Conservation (phyloP, 1,139 yeast species). For the Nadsonia commutata region DNA sequence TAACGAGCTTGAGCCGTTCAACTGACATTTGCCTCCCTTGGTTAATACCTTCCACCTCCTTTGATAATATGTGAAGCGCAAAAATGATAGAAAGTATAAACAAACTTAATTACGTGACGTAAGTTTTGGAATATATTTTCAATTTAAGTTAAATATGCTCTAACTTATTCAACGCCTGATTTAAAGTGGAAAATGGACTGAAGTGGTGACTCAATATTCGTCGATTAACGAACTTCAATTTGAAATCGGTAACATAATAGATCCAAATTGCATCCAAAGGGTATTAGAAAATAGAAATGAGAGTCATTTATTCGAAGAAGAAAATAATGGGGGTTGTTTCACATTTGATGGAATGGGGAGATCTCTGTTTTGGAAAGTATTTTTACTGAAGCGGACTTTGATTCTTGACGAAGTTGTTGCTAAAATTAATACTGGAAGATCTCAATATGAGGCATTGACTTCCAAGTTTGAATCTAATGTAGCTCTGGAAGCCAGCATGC, state of each 20-base stretch:
- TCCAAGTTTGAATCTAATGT: neutral
- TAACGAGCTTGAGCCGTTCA: no score
- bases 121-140: no score
- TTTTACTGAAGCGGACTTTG: constrained; percentile 13
- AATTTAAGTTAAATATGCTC: no score
- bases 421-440: constrained; percentile 6
- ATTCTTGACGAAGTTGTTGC: constrained; percentile 10
- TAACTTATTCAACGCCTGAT: no score
- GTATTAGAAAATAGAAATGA: constrained; percentile 5
- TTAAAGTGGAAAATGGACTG: neutral
- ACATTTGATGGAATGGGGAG: no score
- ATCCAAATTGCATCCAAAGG: neutral
- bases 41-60: no score
- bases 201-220: neutral
- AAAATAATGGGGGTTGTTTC: neutral
- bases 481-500: neutral
- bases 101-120: no score
- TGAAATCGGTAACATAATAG: constrained; percentile 17
- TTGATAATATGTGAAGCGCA: no score
- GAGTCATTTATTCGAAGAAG: constrained; percentile 9
- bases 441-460: neutral
- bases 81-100: no score
- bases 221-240: neutral
- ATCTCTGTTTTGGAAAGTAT: constrained; percentile 16
- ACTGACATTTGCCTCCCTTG: no score